phyloP scores from a whole-genome alignment of 2,329 filamentous ascomycete genomes.

The Colletotrichum nymphaeae region DNA sequence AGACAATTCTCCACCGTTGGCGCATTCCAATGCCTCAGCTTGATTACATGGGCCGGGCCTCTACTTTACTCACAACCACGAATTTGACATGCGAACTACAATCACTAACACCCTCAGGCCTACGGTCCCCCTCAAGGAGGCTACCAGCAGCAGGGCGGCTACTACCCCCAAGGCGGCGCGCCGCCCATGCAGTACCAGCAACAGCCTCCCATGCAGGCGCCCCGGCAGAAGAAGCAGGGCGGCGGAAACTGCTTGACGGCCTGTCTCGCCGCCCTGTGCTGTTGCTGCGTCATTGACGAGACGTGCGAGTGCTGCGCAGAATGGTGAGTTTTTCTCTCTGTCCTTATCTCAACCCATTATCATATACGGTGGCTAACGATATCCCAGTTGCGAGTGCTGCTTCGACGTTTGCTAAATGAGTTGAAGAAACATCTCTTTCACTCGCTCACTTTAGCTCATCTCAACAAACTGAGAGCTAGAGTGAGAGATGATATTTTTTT shows the following conservation, averaged over 20 bases:
- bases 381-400: conserved; percentile 50
- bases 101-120: conserved; percentile 38
- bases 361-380: conserved; percentile 9
- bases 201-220: conserved; percentile 43
- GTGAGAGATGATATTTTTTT: background rate
- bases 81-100: background rate
- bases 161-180: conserved; percentile 44
- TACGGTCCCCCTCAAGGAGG: conserved; percentile 46
- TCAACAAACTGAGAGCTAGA: background rate
- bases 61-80: no score
- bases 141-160: conserved; percentile 45
- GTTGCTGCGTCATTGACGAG: conserved; percentile 62
- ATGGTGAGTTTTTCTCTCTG: conserved; percentile 47
- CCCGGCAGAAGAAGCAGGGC: conserved; percentile 42
- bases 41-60: background rate
- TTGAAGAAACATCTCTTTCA: background rate
- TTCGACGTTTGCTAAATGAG: conserved; percentile 38
- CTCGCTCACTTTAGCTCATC: no score
- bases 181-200: conserved; percentile 58
- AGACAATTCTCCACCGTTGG: background rate
- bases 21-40: background rate
- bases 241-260: conserved; percentile 56
- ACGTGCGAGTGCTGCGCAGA: conserved; percentile 57
- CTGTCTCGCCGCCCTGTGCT: conserved; percentile 61
- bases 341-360: background rate